Conservation (phyloP, 2,329 filamentous ascomycete genomes). For the Dichotomopilus funicola region DNA sequence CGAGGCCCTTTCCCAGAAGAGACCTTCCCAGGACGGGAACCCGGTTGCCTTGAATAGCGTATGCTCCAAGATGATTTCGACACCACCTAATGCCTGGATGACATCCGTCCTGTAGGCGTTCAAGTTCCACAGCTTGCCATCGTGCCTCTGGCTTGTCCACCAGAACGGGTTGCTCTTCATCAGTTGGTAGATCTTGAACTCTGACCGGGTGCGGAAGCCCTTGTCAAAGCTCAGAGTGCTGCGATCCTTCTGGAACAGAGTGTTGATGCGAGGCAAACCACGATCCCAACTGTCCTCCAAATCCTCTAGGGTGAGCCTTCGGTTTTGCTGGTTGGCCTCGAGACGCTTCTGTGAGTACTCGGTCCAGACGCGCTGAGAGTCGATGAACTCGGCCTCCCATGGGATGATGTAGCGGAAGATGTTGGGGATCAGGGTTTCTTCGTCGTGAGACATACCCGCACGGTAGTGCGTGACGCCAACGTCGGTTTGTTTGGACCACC, state of each 20-base stretch:
- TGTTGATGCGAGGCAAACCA: constrained; percentile 95
- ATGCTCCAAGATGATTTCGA: constrained; percentile 96
- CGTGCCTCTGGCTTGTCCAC: constrained; percentile 97
- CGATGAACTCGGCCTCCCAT: constrained; percentile 98
- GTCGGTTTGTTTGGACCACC: constrained; percentile 97
- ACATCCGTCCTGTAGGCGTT: constrained; percentile 95
- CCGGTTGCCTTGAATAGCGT: constrained; percentile 95
- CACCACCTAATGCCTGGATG: constrained; percentile 91
- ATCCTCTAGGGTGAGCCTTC: constrained; percentile 88
- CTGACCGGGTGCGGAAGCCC: constrained; percentile 87
- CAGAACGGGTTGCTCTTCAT: constrained; percentile 99
- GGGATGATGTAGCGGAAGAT: constrained; percentile 99
- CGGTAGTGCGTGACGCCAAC: constrained; percentile 95
- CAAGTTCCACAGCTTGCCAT: constrained; percentile 95
- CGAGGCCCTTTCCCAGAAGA: constrained; percentile 75
- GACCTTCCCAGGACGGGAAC: constrained; percentile 93
- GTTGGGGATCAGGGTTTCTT: constrained; percentile 95
- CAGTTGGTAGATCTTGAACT: constrained; percentile 97
- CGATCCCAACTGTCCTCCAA: constrained; percentile 98
- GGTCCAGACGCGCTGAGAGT: constrained; percentile 98
- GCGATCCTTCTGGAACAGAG: constrained; percentile 95
- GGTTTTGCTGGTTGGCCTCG: constrained; percentile 95
- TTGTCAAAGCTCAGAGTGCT: constrained; percentile 98
- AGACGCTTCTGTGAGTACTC: constrained; percentile 97
- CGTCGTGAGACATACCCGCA: constrained; percentile 95